Percentiles rank a stretch among this genome's conserved stretches.
These are phyloP conservation scores for Dichomitus squalens DNA, from an alignment of 1,284 basidiomycete species.

Conservation along the genomic window DNA sequence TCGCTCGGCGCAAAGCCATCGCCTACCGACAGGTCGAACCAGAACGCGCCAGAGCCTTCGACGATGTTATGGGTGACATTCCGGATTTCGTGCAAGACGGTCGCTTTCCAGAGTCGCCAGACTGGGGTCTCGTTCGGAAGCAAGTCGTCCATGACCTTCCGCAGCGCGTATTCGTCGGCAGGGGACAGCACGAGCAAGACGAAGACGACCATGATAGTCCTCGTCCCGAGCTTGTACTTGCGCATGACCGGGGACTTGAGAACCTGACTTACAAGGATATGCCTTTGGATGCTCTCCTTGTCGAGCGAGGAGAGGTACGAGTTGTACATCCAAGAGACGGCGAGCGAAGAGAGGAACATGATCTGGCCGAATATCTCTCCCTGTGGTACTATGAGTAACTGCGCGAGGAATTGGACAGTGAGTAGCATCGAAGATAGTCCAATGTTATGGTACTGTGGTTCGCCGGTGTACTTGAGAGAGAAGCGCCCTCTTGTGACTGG, in stretches of 20 bases:
- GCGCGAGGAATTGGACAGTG: slow-evolving; percentile 18
- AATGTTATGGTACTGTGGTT: slow-evolving; percentile 14
- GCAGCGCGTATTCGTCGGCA: slow-evolving; percentile 4
- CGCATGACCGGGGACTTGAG: slow-evolving; percentile 1
- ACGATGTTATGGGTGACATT: background rate
- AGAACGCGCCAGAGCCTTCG: background rate
- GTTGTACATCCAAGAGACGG: slow-evolving; percentile 21
- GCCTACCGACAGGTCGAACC: background rate
- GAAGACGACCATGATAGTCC: slow-evolving; percentile 14
- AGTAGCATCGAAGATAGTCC: slow-evolving; percentile 15
- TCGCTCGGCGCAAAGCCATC: background rate
- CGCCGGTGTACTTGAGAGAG: slow-evolving; percentile 10
- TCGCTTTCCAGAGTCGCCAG: slow-evolving; percentile 9
- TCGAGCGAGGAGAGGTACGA: slow-evolving; percentile 20
- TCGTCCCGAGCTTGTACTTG: slow-evolving; percentile 12
- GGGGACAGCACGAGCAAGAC: slow-evolving; percentile 14
- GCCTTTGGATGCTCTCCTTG: slow-evolving; percentile 13
- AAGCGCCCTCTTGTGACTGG: slow-evolving; percentile 16
- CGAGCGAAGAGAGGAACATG: slow-evolving; percentile 18
- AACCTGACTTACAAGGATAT: slow-evolving; percentile 8
- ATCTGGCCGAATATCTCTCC: slow-evolving; percentile 17
- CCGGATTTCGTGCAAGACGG: slow-evolving; percentile 1
- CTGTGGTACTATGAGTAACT: slow-evolving; percentile 19
- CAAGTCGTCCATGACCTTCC: slow-evolving; percentile 9
- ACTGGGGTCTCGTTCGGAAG: slow-evolving; percentile 12